phyloP scores from a whole-genome alignment of 805 yeast species.

The Candida tibetensis region DNA sequence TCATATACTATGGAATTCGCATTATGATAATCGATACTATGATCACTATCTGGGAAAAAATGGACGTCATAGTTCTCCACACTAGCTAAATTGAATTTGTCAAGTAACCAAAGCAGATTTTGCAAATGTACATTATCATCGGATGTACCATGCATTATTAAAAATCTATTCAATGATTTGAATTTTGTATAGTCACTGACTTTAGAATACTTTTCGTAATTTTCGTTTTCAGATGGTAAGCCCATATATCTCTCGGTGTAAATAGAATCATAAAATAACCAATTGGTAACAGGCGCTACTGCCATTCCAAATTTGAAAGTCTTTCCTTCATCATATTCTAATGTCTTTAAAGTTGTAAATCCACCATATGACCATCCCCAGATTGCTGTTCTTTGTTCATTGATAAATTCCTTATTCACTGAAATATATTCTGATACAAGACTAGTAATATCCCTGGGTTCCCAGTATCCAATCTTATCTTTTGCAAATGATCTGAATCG shows the following conservation, averaged over 20 bases:
- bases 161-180: slow-evolving; percentile 56
- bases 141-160: slow-evolving; percentile 94
- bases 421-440: slow-evolving; percentile 51
- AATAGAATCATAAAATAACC: slow-evolving; percentile 87
- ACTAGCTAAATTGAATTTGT: slow-evolving; percentile 56
- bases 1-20: slow-evolving; percentile 73
- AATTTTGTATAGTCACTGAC: slow-evolving; percentile 58
- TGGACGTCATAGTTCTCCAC: slow-evolving; percentile 83
- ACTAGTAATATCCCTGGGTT: slow-evolving; percentile 63
- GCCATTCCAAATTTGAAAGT: slow-evolving; percentile 87
- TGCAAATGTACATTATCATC: slow-evolving; percentile 98
- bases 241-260: slow-evolving; percentile 96
- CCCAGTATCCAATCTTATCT: slow-evolving; percentile 67
- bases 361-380: slow-evolving; percentile 99
- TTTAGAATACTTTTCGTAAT: slow-evolving; percentile 53
- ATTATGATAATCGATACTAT: slow-evolving; percentile 74
- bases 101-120: slow-evolving; percentile 75
- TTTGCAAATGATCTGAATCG: slow-evolving; percentile 54
- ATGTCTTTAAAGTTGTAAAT: slow-evolving; percentile 81
- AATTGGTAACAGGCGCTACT: slow-evolving; percentile 96
- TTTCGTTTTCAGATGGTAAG: slow-evolving; percentile 67
- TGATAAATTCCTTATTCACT: slow-evolving; percentile 44
- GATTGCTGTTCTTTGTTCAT: slow-evolving; percentile 66
- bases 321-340: slow-evolving; percentile 74
- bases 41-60: slow-evolving; percentile 92